phyloP scores from a whole-genome alignment of 371 early-diverging fungal species.

The Saksenaea oblongispora region DNA sequence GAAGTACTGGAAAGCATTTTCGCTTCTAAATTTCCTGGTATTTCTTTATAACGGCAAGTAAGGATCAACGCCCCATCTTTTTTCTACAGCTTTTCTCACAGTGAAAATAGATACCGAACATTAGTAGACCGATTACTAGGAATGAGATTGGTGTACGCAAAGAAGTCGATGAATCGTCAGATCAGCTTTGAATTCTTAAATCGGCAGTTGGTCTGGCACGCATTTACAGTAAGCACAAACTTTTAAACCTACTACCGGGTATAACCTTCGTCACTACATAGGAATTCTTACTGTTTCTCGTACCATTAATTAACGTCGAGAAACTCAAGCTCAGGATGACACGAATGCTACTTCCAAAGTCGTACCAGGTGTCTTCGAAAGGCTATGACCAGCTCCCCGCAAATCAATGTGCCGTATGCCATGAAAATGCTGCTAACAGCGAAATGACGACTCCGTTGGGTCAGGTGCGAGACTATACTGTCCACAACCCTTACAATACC shows the following conservation, averaged over 20 bases:
- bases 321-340: constrained; percentile 66
- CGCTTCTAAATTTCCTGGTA: constrained; percentile 78
- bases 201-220: constrained; percentile 93
- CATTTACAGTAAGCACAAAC: constrained; percentile 75
- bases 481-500: constrained; percentile 75
- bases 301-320: constrained; percentile 83
- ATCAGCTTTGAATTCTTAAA: constrained; percentile 93
- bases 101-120: constrained; percentile 61
- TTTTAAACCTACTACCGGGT: neutral
- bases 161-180: constrained; percentile 73
- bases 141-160: constrained; percentile 82
- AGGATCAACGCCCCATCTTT: constrained; percentile 9
- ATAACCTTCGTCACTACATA: constrained; percentile 18
- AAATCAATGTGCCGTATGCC: constrained; percentile 74
- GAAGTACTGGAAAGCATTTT: constrained; percentile 61
- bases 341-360: constrained; percentile 57
- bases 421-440: constrained; percentile 49
- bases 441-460: constrained; percentile 33
- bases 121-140: constrained; percentile 77
- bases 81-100: neutral
- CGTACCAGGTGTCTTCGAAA: constrained; percentile 51
- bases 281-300: constrained; percentile 89
- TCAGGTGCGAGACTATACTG: constrained; percentile 33
- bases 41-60: constrained; percentile 84
- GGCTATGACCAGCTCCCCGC: constrained; percentile 61